Evolutionary conservation across 2,329 filamentous ascomycete species (phyloP), one percentile per base, ranked within the genome.

Genomic region (Nemania sp.): DNA sequence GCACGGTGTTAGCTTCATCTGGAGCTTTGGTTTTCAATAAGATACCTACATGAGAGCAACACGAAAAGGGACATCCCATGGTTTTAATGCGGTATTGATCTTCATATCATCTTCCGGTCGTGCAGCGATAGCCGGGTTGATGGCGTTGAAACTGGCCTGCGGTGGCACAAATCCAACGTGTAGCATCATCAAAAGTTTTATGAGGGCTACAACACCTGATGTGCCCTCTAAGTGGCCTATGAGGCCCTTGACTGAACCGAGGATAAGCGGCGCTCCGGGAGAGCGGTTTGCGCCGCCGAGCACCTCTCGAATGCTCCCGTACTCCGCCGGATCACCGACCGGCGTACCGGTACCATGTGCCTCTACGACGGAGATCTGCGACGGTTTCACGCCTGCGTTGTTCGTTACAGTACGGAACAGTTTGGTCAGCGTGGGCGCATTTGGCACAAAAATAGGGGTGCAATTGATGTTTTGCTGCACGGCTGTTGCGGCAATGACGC

Each of bases 271-370:
- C 6, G 26, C n/a, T 28, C 11, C n/a, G 30, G 1, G 42, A 48
- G 0, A 28, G 12, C 56, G 43, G 6, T 9, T 2, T 3, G 34
- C 12, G 1, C 62, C 60, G 2, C 33, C 62, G 0, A 70, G 50
- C 0, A 64, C 65, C 1, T 37, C 11, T 0, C 70, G 33, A 22
- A 60, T 47, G 61, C 67, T 59, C 64, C 68, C 39, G 53, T 63
- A 39, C 52, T 69, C 66, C 6, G 58, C 56, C 6, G 71, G 68
- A 36, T 76, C 74, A 0, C 74, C 75, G 1, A 71, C 70, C 4
- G 61, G 62, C 3, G 76, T 78, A 3, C 75, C 75, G 0, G 76
- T 77, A 1, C 75, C 75, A 45, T 79, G 76, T 9, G 65, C 63
- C 47, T 74, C 72, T 11, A 73, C 66, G 6, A 66, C 51, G 1